phyloP scores from a whole-genome alignment of 306 rosid species.

The Crotalaria pallida region DNA sequence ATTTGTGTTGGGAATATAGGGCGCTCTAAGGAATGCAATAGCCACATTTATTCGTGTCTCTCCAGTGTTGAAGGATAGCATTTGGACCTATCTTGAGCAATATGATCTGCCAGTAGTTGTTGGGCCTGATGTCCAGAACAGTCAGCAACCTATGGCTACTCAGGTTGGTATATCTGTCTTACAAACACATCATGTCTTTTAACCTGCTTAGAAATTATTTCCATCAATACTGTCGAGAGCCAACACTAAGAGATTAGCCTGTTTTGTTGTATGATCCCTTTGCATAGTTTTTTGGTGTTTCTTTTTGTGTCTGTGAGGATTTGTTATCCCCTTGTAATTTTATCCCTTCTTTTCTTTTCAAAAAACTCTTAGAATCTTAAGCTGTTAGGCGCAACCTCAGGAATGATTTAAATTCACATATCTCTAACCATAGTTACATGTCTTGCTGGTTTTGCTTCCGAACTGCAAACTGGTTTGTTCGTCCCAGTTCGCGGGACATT shows the following conservation, averaged over 20 bases:
- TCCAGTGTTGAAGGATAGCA: conserved; percentile 63
- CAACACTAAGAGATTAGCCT: too few relatives aligned
- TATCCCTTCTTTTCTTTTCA: too few relatives aligned
- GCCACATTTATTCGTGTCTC: conserved; percentile 71
- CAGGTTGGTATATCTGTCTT: conserved; percentile 53
- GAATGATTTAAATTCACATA: not conserved
- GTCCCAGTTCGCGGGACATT: too few relatives aligned
- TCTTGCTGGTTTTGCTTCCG: too few relatives aligned
- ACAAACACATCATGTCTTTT: not conserved
- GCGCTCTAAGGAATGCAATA: conserved; percentile 89
- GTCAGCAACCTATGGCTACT: conserved; percentile 52
- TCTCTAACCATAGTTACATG: too few relatives aligned
- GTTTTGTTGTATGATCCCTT: too few relatives aligned
- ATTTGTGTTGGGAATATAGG: conserved; percentile 40
- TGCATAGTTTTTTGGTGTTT: too few relatives aligned
- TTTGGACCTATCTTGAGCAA: conserved; percentile 93
- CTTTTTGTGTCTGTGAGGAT: too few relatives aligned
- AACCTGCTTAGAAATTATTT: not conserved
- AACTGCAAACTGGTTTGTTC: too few relatives aligned
- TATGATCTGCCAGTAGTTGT: conserved; percentile 95
- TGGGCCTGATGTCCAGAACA: conserved; percentile 60
- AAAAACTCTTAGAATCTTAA: not conserved
- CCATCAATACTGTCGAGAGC: not conserved
- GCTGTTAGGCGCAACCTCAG: not conserved
- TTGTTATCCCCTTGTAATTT: too few relatives aligned